Conservation (phyloP, 306 rosid genomes). For the Gillenia trifoliata region DNA sequence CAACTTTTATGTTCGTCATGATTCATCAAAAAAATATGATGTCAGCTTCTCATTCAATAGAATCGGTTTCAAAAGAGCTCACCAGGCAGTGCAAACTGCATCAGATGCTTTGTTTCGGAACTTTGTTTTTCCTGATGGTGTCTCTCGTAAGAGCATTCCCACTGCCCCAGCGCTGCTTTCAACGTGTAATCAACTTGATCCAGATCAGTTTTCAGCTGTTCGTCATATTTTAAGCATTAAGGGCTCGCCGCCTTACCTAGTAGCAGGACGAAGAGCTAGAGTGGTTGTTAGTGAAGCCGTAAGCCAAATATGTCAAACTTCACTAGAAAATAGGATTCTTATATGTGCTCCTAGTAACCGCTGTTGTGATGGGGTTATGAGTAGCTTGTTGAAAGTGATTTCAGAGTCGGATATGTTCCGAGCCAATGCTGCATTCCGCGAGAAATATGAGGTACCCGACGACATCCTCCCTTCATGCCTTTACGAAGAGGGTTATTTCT, state of each 20-base stretch:
- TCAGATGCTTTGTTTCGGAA: conserved; percentile 14
- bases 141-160: background rate
- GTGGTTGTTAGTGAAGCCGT: conserved; percentile 23
- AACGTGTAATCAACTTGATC: background rate
- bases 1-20: conserved; percentile 11
- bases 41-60: conserved; percentile 37
- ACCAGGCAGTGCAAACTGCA: conserved; percentile 23
- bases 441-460: conserved; percentile 16
- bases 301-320: conserved; percentile 6
- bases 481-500: conserved; percentile 18
- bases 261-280: conserved; percentile 16
- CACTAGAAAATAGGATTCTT: conserved; percentile 15
- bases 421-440: conserved; percentile 26
- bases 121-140: conserved; percentile 21
- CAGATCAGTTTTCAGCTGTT: background rate
- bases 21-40: conserved; percentile 15
- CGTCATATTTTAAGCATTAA: conserved; percentile 2
- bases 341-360: conserved; percentile 24
- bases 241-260: conserved; percentile 30
- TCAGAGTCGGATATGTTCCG: conserved; percentile 26
- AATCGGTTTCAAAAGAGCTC: conserved; percentile 33
- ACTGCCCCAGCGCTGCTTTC: background rate
- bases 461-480: conserved; percentile 29
- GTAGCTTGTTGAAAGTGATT: conserved; percentile 15
- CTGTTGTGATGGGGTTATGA: conserved; percentile 27